A percentile compares a stretch with the other conserved stretches of the same genome.
These are phyloP conservation scores for Beta vulgaris DNA, from an alignment of 148 eudicot species.

Conservation along the genomic window DNA sequence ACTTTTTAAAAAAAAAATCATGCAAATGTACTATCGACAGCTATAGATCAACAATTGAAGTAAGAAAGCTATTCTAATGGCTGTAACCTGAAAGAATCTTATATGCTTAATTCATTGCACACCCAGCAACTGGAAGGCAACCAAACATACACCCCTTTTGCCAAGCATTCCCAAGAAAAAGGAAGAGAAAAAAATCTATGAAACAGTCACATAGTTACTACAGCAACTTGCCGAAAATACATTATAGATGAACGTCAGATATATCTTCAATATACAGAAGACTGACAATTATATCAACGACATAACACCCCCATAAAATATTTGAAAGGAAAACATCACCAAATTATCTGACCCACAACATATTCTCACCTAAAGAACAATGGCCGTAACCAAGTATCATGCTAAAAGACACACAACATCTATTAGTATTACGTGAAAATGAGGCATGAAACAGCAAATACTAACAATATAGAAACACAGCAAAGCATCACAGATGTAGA, in stretches of 20 bases:
- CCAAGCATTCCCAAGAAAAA: neutral
- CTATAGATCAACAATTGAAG: neutral
- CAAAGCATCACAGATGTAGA: conserved; percentile 21
- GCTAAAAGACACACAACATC: neutral
- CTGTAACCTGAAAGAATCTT: neutral
- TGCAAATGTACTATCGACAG: neutral
- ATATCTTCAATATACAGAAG: neutral
- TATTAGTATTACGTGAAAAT: too few relatives aligned
- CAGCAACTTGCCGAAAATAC: neutral
- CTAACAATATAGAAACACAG: neutral
- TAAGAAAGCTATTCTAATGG: neutral
- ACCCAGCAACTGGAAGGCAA: neutral
- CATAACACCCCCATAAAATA: neutral
- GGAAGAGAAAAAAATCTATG: neutral
- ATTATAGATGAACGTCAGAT: neutral
- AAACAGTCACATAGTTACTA: neutral
- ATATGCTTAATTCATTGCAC: neutral
- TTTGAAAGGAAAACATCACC: neutral
- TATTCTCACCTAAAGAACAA: neutral
- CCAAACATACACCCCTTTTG: too few relatives aligned
- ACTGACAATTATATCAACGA: neutral
- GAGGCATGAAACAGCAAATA: neutral
- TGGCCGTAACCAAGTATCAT: too few relatives aligned
- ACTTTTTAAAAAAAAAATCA: neutral
- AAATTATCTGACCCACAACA: neutral